These are phyloP conservation scores for Babesia sp. DNA, from an alignment of 169 alveolate species.

Conservation along the genomic window DNA sequence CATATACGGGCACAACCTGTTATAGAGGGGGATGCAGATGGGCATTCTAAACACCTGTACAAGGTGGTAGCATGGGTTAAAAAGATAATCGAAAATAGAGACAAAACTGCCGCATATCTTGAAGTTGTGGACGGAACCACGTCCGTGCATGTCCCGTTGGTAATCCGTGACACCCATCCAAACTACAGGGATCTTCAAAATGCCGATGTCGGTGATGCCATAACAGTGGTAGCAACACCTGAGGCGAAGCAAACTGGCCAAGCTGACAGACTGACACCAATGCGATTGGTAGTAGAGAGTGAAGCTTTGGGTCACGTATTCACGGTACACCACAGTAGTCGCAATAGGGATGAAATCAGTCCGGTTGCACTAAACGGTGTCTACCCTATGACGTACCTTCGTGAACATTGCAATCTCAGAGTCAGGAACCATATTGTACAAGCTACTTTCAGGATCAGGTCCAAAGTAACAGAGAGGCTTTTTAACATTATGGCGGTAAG, in stretches of 20 bases:
- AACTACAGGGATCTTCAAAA: slow-evolving; percentile 69
- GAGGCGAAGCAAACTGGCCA: slow-evolving; percentile 74
- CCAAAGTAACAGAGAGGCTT: slow-evolving; percentile 82
- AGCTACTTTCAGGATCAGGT: slow-evolving; percentile 84
- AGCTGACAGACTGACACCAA: slow-evolving; percentile 65
- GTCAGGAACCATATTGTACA: slow-evolving; percentile 77
- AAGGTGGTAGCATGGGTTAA: slow-evolving; percentile 68
- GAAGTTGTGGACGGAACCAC: slow-evolving; percentile 89
- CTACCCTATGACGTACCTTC: slow-evolving; percentile 70
- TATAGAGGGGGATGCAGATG: too few relatives aligned
- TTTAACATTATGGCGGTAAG: slow-evolving; percentile 80
- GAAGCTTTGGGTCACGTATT: slow-evolving; percentile 54
- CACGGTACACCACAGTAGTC: slow-evolving; percentile 28
- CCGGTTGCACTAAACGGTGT: slow-evolving; percentile 71
- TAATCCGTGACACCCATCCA: slow-evolving; percentile 69
- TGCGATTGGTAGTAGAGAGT: slow-evolving; percentile 54
- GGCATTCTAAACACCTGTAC: too few relatives aligned
- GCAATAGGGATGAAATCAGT: slow-evolving; percentile 54
- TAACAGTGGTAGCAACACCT: slow-evolving; percentile 78
- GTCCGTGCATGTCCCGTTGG: slow-evolving; percentile 78
- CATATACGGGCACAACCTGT: too few relatives aligned
- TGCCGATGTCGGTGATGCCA: slow-evolving; percentile 81
- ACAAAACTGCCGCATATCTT: slow-evolving; percentile 78
- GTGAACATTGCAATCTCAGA: slow-evolving; percentile 74
- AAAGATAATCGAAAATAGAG: slow-evolving; percentile 76